Evolutionary conservation across 2,329 filamentous ascomycete genomes (phyloP), one percentile per base, ranked within the genome.

Genomic region (Apiospora phragmitis): DNA sequence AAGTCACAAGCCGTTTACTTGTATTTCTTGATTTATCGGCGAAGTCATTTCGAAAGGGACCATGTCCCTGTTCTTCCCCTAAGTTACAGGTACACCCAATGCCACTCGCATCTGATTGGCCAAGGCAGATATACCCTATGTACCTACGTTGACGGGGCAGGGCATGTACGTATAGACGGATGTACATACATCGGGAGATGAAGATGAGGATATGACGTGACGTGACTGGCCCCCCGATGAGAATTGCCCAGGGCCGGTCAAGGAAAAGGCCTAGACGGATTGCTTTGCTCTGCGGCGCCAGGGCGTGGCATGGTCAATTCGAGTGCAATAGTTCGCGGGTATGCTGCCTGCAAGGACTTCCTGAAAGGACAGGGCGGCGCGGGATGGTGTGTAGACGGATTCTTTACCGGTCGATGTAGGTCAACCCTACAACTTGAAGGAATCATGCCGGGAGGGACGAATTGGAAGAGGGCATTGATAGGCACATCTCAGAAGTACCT

Each of bases 301-400:
- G 55, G 29, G 18, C 29, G 21, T n/a, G 32, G 29, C 55, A n/a
- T 35, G 55, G 32, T 18, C 21, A n/a, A 14, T 38, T n/a, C 55
- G 24, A 62, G 55, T 62, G 55, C 55, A 62, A 62, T 62, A 62
- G 55, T 62, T 62, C 55, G 55, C 55, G 29, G 32, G 51, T 4
- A 62, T 62, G 55, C 32, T 38, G 55, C 29, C 55, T 62, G 55
- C 55, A 62, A 62, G 55, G n/a, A 21, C 21, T 62, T 62, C 55
- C 55, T 38, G 32, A 62, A 62, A 62, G 32, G 55, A 62, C 21
- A 62, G 32, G 55, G 29, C 55, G 21, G 55, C 3, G 55, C 32
- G 55, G 32, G 55, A 62, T 62, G 55, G 55, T 62, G 55, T 62
- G 55, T 62, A 62, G 55, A 62, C 55, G 21, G 55, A 24, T 62